Evolutionary conservation across 2,329 filamentous ascomycete species (phyloP), one percentile per base, ranked within the genome.

Genomic region (Hypomyces perniciosus): DNA sequence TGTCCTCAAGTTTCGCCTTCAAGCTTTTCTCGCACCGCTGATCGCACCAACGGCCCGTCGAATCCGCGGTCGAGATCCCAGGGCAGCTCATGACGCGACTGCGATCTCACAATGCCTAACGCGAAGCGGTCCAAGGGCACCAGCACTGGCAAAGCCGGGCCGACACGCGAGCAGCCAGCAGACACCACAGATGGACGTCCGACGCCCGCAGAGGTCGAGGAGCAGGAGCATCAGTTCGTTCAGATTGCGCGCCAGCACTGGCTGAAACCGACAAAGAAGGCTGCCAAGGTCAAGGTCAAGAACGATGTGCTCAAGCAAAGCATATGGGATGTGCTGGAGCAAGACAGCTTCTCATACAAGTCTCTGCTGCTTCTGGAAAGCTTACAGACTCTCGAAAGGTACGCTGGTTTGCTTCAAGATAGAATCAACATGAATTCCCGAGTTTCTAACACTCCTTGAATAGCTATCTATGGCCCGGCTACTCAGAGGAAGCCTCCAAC

Each of bases 401-500:
- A 72, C 27, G 47, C 2, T 5, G 8, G 10, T 27, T 20, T 27
- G n/a, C 5, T 9, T 52, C 8, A 8, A 5, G 10, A 6, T 20
- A 5, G 13, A 2, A 4, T 20, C 2, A 10, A 6, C 1, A 26
- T 26, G 6, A 27, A 26, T 2, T 10, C 6, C 13, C 2, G 10
- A 10, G 8, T 29, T 48, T 50, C 65, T 69, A 52, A 70, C 56
- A 31, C 20, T 37, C 29, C 7, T 46, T 39, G 41, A 52, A 54
- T 54, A 88, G 89, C 64, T 97, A 95, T 65, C 78, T 99, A 29
- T 99, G 93, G 93, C 93, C 93, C 42, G 89, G 87, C 46, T 99
- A 95, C 66, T 84, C 80, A 9, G 88, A 95, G 57, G 84, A 93
- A 61, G 83, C 90, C 4, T 95, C 92, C 31, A 95, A 99, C 67